Conservation (phyloP, 257 asterid species). For the Solanum habrochaites region DNA sequence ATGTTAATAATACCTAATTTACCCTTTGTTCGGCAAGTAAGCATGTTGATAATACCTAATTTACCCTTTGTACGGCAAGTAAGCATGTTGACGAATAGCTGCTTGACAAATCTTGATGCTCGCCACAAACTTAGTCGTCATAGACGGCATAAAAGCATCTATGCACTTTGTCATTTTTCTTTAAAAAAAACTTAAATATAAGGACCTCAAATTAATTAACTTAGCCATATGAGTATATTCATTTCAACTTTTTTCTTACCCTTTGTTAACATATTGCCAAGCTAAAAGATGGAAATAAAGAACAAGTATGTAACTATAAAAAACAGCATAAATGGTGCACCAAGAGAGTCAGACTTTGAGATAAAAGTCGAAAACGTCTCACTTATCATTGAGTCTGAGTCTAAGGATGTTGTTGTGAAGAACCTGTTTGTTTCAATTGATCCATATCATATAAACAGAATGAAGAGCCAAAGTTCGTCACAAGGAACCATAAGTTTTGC, state of each 20-base stretch:
- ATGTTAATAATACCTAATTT: no score
- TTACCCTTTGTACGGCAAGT: no score
- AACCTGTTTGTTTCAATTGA: conserved; percentile 53
- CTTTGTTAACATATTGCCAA: neutral
- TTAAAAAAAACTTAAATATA: neutral
- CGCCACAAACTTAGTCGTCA: no score
- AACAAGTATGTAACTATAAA: conserved; percentile 15
- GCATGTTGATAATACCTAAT: no score
- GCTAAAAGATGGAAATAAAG: conserved; percentile 5
- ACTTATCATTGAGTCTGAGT: neutral
- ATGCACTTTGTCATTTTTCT: neutral
- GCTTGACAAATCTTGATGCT: neutral
- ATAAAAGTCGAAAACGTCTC: conserved; percentile 11
- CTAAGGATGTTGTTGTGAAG: conserved; percentile 27
- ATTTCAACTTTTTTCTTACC: neutral
- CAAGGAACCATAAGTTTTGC: conserved; percentile 28
- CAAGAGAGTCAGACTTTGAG: conserved; percentile 27
- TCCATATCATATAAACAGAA: conserved; percentile 58
- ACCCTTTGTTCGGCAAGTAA: no score
- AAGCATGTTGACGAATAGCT: neutral
- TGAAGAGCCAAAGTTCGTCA: conserved; percentile 39
- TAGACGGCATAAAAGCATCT: neutral
- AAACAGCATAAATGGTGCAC: conserved; percentile 12
- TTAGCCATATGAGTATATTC: no score
- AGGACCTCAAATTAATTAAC: no score